Percentiles rank a stretch among this genome's conserved stretches.
phyloP scores from a whole-genome alignment of 495 filamentous ascomycete species.

The Aspergillus asperescens region DNA sequence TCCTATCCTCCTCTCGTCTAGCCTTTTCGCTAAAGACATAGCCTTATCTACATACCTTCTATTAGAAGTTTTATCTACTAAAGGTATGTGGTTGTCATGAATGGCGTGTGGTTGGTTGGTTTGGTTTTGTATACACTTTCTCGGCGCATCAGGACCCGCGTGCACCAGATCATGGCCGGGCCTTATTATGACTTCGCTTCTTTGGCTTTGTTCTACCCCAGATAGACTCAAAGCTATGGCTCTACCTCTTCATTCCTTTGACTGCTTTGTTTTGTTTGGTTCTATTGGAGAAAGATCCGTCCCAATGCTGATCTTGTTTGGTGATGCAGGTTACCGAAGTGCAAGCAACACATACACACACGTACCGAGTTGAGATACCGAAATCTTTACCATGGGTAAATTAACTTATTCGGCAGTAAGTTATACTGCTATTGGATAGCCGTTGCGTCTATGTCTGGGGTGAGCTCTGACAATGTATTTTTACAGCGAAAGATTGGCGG shows the following conservation, averaged over 20 bases:
- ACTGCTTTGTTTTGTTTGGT: not conserved
- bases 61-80: not conserved
- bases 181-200: not conserved
- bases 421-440: not conserved
- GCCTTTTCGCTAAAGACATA: not conserved
- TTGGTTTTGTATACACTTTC: not conserved
- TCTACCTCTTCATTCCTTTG: not conserved
- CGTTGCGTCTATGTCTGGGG: not conserved
- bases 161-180: not conserved
- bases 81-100: not conserved
- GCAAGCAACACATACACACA: not conserved
- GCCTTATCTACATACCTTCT: not conserved
- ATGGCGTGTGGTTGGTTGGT: not conserved
- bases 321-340: not conserved
- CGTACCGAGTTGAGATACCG: not conserved
- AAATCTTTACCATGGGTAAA: conserved; percentile 30
- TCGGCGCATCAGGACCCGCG: not conserved
- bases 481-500: conserved; percentile 41
- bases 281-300: not conserved
- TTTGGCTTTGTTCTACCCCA: not conserved
- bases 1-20: not conserved
- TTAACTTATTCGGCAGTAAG: conserved; percentile 38
- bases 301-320: not conserved
- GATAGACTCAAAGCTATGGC: too few species aligned
- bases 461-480: not conserved